Percentiles rank a stretch among this genome's conserved stretches.
These are phyloP conservation scores for Arachnopeziza araneosa DNA, from an alignment of 2,329 filamentous ascomycete species.

Conservation along the genomic window DNA sequence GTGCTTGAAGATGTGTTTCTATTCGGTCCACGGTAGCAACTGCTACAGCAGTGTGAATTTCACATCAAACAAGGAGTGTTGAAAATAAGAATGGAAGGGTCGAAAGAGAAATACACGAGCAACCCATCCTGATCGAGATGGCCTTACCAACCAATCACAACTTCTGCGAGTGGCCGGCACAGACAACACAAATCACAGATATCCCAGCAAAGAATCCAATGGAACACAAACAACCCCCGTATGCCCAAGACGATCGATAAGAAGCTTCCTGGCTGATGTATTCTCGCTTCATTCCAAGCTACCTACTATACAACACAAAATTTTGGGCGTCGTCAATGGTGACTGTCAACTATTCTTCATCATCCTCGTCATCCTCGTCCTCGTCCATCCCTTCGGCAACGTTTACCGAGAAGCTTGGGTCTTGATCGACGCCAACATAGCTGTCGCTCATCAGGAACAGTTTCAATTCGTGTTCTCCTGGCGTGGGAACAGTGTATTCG, in stretches of 20 bases:
- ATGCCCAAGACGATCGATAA: conserved; percentile 4
- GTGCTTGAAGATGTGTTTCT: not conserved
- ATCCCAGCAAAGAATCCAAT: conserved; percentile 19
- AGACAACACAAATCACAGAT: conserved; percentile 25
- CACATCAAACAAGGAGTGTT: not conserved
- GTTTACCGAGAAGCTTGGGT: conserved; percentile 77
- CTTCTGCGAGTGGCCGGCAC: conserved; percentile 20
- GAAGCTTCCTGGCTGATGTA: conserved; percentile 23
- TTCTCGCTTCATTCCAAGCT: conserved; percentile 21
- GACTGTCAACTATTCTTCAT: conserved; percentile 36
- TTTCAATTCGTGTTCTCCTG: conserved; percentile 82
- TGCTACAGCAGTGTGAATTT: not conserved
- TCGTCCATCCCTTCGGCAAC: conserved; percentile 94
- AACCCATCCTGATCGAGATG: not conserved
- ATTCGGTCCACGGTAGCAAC: not conserved
- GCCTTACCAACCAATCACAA: not conserved
- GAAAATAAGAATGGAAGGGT: not conserved
- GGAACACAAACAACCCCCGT: conserved; percentile 11
- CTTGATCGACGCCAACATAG: conserved; percentile 95
- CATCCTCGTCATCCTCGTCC: conserved; percentile 79
- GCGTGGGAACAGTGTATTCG: conserved; percentile 80
- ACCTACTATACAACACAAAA: conserved; percentile 31
- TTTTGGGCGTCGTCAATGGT: conserved; percentile 13
- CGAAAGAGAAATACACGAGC: not conserved
- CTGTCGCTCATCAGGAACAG: conserved; percentile 95